Evolutionary conservation across 306 rosid species (phyloP).

Genomic region (Erythrophleum fordii): DNA sequence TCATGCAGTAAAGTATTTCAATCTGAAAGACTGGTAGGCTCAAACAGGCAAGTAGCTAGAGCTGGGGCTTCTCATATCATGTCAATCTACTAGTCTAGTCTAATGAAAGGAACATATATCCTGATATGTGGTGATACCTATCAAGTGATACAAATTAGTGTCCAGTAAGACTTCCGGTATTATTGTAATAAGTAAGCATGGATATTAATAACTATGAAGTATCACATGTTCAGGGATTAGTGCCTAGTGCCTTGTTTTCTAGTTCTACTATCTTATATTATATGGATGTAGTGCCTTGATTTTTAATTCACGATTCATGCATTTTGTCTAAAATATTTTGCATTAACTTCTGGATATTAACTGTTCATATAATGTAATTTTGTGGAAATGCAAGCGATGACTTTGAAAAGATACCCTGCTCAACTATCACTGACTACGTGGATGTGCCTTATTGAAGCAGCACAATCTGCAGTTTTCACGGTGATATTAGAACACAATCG

Average conservation of each 20-base stretch:
- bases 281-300: too few relatives aligned
- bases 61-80: neutral
- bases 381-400: slow-evolving; percentile 58
- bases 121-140: neutral
- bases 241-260: neutral
- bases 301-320: too few relatives aligned
- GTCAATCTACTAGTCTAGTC: neutral
- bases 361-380: neutral
- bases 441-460: slow-evolving; percentile 80
- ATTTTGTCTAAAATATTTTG: too few relatives aligned
- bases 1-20: too few relatives aligned
- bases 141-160: neutral
- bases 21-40: neutral
- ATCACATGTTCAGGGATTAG: neutral
- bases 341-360: neutral
- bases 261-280: too few relatives aligned
- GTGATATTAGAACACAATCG: slow-evolving; percentile 47
- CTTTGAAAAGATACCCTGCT: slow-evolving; percentile 83
- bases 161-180: neutral
- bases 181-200: too few relatives aligned
- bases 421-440: slow-evolving; percentile 73
- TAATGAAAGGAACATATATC: neutral
- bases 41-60: neutral
- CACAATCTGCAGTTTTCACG: slow-evolving; percentile 70
- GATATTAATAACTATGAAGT: neutral